phyloP scores from a whole-genome alignment of 2,329 filamentous ascomycete genomes.

The Aspergillus fumigatus region DNA sequence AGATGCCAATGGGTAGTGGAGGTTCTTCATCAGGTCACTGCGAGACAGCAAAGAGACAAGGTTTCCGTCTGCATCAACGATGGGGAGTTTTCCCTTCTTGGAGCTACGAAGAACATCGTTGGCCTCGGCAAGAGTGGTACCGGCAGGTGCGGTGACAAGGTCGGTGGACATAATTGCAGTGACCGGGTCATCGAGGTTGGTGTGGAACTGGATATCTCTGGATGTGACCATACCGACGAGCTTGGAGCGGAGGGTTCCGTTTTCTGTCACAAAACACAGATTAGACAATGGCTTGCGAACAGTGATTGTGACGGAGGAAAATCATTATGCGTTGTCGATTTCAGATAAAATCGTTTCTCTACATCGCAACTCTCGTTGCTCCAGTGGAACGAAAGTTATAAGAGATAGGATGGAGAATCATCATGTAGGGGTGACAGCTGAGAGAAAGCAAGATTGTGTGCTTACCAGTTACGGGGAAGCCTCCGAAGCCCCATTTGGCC shows the following conservation, averaged over 20 bases:
- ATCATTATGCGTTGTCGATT: background rate
- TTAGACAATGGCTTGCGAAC: conserved; percentile 17
- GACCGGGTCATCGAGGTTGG: conserved; percentile 65
- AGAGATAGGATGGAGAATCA: conserved; percentile 59
- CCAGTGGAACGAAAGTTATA: conserved; percentile 99
- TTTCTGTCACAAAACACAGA: conserved; percentile 55
- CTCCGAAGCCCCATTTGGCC: conserved; percentile 97
- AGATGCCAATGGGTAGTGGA: conserved; percentile 92
- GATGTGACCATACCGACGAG: conserved; percentile 96
- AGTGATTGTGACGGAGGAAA: conserved; percentile 4
- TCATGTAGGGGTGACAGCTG: conserved; percentile 55
- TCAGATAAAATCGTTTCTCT: conserved; percentile 62
- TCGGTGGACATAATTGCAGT: conserved; percentile 93
- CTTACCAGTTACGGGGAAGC: conserved; percentile 98
- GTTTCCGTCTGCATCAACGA: conserved; percentile 78
- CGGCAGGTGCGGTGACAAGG: conserved; percentile 78
- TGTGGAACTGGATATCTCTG: conserved; percentile 96
- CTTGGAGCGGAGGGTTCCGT: conserved; percentile 88
- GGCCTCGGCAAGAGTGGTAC: conserved; percentile 79
- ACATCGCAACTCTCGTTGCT: conserved; percentile 82
- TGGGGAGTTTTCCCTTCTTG: conserved; percentile 97
- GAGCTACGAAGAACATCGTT: conserved; percentile 91
- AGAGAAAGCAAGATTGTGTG: conserved; percentile 20
- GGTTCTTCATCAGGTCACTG: conserved; percentile 97
- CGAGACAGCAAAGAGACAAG: conserved; percentile 88